phyloP scores from a whole-genome alignment of 2,329 filamentous ascomycete genomes.

The Myriosclerotinia curreyana region DNA sequence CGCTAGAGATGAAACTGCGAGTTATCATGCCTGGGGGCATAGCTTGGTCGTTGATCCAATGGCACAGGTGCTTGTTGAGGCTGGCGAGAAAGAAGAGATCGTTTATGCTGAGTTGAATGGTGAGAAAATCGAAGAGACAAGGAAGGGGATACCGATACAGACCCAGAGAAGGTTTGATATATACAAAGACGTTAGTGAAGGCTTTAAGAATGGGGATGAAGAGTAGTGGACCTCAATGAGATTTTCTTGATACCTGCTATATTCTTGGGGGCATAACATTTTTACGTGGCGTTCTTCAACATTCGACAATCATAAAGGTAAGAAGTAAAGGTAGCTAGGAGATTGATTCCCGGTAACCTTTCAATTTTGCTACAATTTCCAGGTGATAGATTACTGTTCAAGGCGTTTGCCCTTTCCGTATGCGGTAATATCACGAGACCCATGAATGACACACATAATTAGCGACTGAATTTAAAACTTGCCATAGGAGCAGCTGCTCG shows the following conservation, averaged over 20 bases:
- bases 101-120: constrained; percentile 69
- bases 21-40: constrained; percentile 90
- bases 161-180: constrained; percentile 90
- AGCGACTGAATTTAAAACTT: neutral
- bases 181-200: constrained; percentile 82
- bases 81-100: constrained; percentile 73
- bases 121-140: constrained; percentile 67
- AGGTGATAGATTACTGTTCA: neutral
- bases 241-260: neutral
- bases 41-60: constrained; percentile 85
- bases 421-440: neutral
- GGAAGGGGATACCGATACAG: constrained; percentile 80
- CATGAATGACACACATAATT: neutral
- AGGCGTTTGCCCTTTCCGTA: neutral
- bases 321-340: neutral
- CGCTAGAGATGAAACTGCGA: constrained; percentile 71
- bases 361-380: neutral
- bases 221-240: neutral
- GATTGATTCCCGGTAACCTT: neutral
- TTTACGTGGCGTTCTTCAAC: too few species aligned
- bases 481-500: neutral
- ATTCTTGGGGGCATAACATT: neutral
- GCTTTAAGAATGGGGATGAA: constrained; percentile 13
- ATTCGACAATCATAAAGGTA: too few species aligned
- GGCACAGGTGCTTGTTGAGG: constrained; percentile 74